These are phyloP conservation scores for Cladorrhinum sp. DNA, from an alignment of 2,329 filamentous ascomycete genomes.

Conservation along the genomic window DNA sequence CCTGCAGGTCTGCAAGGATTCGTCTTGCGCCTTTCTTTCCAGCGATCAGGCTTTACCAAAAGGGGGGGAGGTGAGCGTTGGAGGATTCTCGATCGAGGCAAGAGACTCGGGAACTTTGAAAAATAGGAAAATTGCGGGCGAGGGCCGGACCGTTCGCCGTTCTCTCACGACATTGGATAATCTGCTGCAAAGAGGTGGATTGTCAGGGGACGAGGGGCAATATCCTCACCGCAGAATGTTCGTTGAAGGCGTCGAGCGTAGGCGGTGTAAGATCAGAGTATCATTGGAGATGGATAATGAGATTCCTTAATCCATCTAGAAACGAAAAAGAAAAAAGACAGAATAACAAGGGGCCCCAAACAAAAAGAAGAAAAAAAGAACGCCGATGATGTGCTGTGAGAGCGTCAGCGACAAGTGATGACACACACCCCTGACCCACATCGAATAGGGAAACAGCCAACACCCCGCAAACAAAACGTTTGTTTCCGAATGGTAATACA, in stretches of 20 bases:
- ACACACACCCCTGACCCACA: background rate
- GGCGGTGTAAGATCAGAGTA: background rate
- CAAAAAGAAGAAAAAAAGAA: background rate
- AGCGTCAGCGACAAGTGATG: background rate
- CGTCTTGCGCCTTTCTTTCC: background rate
- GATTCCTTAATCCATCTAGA: background rate
- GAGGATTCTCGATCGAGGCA: background rate
- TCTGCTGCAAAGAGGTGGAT: background rate
- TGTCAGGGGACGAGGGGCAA: background rate
- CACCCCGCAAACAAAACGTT: background rate
- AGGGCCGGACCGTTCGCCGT: conserved; percentile 6
- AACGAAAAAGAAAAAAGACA: background rate
- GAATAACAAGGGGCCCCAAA: background rate
- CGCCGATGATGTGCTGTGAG: background rate
- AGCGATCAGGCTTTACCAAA: background rate
- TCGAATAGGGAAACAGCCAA: background rate
- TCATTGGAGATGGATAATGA: background rate
- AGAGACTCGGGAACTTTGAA: background rate
- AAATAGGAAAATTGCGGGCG: background rate
- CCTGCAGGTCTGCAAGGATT: no score
- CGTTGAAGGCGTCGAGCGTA: background rate
- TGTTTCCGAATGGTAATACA: background rate
- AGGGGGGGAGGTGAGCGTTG: background rate
- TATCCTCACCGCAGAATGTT: background rate
- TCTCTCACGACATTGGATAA: background rate